Percentiles rank a stretch among this genome's conserved stretches.
phyloP scores from a whole-genome alignment of 2,329 filamentous ascomycete species.

The Colletotrichum tabaci region DNA sequence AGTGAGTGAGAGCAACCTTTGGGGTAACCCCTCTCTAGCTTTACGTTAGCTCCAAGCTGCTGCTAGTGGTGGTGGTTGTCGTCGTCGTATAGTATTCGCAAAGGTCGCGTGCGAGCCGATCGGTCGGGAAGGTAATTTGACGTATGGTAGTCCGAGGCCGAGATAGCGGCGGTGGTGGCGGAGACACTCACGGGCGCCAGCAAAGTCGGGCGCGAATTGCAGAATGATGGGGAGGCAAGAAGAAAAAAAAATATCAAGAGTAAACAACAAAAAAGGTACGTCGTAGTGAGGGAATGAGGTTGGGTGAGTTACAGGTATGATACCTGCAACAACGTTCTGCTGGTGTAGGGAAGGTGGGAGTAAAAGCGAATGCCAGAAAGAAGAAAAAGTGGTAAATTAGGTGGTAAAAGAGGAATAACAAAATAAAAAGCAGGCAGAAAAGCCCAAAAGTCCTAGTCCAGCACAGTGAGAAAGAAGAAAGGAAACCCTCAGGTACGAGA shows the following conservation, averaged over 20 bases:
- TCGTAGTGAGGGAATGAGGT: slow-evolving; percentile 34
- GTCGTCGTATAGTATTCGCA: slow-evolving; percentile 41
- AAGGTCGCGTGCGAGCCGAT: slow-evolving; percentile 41
- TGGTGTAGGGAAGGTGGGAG: slow-evolving; percentile 28
- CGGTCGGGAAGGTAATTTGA: slow-evolving; percentile 32
- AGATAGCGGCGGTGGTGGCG: slow-evolving; percentile 9
- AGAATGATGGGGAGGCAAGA: slow-evolving; percentile 3
- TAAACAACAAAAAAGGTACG: slow-evolving; percentile 12
- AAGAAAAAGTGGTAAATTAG: slow-evolving; percentile 16
- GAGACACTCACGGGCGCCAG: neutral
- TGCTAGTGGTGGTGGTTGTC: neutral
- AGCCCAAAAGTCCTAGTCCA: slow-evolving; percentile 1
- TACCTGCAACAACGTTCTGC: slow-evolving; percentile 25
- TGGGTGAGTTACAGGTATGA: slow-evolving; percentile 34
- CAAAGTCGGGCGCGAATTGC: slow-evolving; percentile 15
- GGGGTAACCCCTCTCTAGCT: slow-evolving; percentile 1
- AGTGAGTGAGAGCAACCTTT: neutral
- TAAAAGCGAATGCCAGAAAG: slow-evolving; percentile 8
- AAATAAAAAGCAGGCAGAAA: slow-evolving; percentile 12
- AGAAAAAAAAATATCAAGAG: neutral
- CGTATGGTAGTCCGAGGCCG: slow-evolving; percentile 3
- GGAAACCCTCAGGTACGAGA: neutral
- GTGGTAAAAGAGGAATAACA: slow-evolving; percentile 22
- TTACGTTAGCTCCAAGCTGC: slow-evolving; percentile 6
- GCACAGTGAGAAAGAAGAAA: slow-evolving; percentile 15